Percentiles rank a stretch among this genome's conserved stretches.
Evolutionary conservation across 345 rosid genomes (phyloP).

Genomic region (Euphorbia lathyris): DNA sequence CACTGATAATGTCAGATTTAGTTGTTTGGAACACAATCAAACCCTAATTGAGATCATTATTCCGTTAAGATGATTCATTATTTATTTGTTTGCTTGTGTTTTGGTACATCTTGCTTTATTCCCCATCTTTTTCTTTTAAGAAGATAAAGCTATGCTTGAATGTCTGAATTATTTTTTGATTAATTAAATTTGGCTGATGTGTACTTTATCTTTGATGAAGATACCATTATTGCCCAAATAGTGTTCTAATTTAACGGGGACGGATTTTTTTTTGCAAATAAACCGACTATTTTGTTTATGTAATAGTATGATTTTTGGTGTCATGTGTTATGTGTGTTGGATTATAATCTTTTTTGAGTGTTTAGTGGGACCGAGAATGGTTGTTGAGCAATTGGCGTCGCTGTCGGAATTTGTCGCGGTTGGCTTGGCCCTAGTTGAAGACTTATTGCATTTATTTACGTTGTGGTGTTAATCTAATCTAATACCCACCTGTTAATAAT

Average conservation of each 20-base stretch:
- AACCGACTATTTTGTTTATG: neutral
- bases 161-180: neutral
- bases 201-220: constrained; percentile 13
- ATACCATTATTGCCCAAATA: neutral
- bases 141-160: neutral
- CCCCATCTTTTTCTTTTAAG: neutral
- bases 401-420: neutral
- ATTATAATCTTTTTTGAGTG: neutral
- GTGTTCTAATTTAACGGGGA: neutral
- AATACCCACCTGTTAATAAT: neutral
- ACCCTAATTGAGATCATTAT: neutral
- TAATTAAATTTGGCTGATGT: constrained; percentile 1
- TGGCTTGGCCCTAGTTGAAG: constrained; percentile 2
- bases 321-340: neutral
- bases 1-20: neutral
- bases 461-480: neutral
- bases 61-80: neutral
- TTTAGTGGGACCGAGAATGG: constrained; percentile 8
- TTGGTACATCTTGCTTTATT: neutral
- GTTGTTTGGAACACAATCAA: neutral
- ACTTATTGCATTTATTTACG: neutral
- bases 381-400: neutral
- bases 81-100: neutral
- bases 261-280: neutral
- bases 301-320: neutral